Evolutionary conservation across 768 basidiomycete species (phyloP).

Genomic region (Dioszegia crocea): DNA sequence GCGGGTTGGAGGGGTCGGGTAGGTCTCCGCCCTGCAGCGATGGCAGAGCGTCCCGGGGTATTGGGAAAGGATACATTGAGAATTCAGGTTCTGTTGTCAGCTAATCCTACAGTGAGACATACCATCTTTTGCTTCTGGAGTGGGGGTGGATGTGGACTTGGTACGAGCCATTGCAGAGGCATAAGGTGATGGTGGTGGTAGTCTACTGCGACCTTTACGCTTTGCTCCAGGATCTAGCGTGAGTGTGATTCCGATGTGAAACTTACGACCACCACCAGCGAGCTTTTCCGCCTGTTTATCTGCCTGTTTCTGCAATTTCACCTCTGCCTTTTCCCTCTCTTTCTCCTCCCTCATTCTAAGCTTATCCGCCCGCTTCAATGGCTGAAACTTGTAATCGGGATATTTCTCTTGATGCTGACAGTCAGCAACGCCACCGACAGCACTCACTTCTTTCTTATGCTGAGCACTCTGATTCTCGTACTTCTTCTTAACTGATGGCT

Average conservation of each 20-base stretch:
- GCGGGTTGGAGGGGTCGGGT: no score
- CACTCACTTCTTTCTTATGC: conserved; percentile 49
- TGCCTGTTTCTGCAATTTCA: conserved; percentile 22
- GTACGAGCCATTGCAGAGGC: background rate
- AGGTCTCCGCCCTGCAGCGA: conserved; percentile 7
- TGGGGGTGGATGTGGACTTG: background rate
- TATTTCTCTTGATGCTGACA: conserved; percentile 39
- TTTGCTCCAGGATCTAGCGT: conserved; percentile 6
- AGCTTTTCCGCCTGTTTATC: background rate
- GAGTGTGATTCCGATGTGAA: no score
- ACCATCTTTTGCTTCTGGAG: conserved; percentile 6
- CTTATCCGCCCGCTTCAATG: conserved; percentile 42
- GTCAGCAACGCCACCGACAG: background rate
- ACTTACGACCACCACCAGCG: conserved; percentile 8
- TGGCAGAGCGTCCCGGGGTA: conserved; percentile 28
- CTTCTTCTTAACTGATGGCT: conserved; percentile 52
- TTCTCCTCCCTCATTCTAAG: conserved; percentile 31
- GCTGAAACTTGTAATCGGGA: conserved; percentile 49
- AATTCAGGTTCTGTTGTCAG: conserved; percentile 11
- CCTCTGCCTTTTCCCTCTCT: conserved; percentile 31
- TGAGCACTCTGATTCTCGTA: conserved; percentile 45
- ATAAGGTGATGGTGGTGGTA: background rate
- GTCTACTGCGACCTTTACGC: conserved; percentile 2
- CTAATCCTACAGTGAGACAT: background rate
- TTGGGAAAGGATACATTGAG: conserved; percentile 34